These are phyloP conservation scores for Helichrysum umbraculigerum DNA, from an alignment of 129 eudicot genomes.

Conservation along the genomic window DNA sequence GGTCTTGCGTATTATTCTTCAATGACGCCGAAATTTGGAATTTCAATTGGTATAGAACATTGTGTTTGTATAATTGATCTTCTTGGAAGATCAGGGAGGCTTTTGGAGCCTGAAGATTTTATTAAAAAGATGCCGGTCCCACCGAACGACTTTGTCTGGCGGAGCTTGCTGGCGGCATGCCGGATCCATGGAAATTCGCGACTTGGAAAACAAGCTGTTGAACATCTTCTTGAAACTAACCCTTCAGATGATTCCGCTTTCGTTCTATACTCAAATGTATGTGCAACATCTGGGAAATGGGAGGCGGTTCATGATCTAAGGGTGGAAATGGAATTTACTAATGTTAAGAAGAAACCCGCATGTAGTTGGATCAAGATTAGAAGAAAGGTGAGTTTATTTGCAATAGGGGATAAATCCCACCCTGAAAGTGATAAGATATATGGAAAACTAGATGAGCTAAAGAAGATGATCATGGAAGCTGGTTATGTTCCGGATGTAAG, in stretches of 20 bases:
- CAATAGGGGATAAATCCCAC: constrained; percentile 62
- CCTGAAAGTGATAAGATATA: constrained; percentile 41
- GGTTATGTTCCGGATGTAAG: constrained; percentile 70
- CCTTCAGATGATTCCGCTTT: constrained; percentile 91
- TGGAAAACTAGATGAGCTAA: constrained; percentile 52
- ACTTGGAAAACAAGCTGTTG: constrained; percentile 62
- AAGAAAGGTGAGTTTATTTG: constrained; percentile 59
- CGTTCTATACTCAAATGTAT: constrained; percentile 79
- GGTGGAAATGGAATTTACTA: constrained; percentile 55
- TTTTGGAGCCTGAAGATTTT: constrained; percentile 66
- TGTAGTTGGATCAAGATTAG: constrained; percentile 80
- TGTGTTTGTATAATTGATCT: constrained; percentile 89
- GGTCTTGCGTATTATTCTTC: constrained; percentile 68
- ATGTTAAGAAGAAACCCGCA: constrained; percentile 72
- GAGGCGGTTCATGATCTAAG: constrained; percentile 62
- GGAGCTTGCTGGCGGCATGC: constrained; percentile 77
- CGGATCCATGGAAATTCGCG: constrained; percentile 63
- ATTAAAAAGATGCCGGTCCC: constrained; percentile 66
- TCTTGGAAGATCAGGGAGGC: constrained; percentile 82
- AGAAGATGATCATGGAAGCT: constrained; percentile 54
- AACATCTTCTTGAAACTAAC: constrained; percentile 53
- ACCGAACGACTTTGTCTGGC: constrained; percentile 84
- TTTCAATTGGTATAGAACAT: constrained; percentile 72
- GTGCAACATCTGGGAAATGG: constrained; percentile 80
- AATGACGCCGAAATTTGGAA: constrained; percentile 66